Evolutionary conservation across 176 grass and related monocot genomes (phyloP).

Genomic region (Metroxylon sagu): DNA sequence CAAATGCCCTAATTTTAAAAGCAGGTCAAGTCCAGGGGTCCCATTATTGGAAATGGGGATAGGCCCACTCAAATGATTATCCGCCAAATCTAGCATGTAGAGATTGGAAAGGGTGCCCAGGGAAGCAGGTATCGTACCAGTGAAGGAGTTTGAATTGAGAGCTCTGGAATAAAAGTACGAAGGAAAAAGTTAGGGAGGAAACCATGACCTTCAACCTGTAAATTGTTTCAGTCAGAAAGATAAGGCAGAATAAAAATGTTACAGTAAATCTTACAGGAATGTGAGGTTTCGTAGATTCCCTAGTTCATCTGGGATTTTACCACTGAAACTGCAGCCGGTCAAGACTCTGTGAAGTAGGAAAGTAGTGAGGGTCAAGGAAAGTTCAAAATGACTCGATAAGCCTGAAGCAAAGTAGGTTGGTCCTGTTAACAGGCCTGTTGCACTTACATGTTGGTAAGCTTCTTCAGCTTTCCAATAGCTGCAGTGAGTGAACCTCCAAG

Average conservation of each 20-base stretch:
- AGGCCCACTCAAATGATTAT: slow-evolving; percentile 65
- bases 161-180: slow-evolving; percentile 40
- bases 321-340: slow-evolving; percentile 66
- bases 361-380: too few relatives aligned
- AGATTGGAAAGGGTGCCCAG: slow-evolving; percentile 78
- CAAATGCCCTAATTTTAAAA: slow-evolving; percentile 73
- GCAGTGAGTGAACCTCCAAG: slow-evolving; percentile 46
- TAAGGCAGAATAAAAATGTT: too few relatives aligned
- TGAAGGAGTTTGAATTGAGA: slow-evolving; percentile 74
- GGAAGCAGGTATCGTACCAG: slow-evolving; percentile 65
- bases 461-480: slow-evolving; percentile 63
- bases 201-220: too few relatives aligned
- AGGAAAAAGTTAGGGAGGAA: too few relatives aligned
- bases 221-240: too few relatives aligned
- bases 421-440: background rate
- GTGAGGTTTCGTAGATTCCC: slow-evolving; percentile 50
- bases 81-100: slow-evolving; percentile 75
- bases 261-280: slow-evolving; percentile 50
- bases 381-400: background rate
- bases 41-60: slow-evolving; percentile 54
- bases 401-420: background rate
- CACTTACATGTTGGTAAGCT: slow-evolving; percentile 72
- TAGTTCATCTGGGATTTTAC: slow-evolving; percentile 59
- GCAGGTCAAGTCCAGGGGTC: slow-evolving; percentile 62
- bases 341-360: slow-evolving; percentile 50